Evolutionary conservation across 441 rosid species (phyloP), one percentile per base, ranked within the genome.

Genomic region (Biscutella laevigata): DNA sequence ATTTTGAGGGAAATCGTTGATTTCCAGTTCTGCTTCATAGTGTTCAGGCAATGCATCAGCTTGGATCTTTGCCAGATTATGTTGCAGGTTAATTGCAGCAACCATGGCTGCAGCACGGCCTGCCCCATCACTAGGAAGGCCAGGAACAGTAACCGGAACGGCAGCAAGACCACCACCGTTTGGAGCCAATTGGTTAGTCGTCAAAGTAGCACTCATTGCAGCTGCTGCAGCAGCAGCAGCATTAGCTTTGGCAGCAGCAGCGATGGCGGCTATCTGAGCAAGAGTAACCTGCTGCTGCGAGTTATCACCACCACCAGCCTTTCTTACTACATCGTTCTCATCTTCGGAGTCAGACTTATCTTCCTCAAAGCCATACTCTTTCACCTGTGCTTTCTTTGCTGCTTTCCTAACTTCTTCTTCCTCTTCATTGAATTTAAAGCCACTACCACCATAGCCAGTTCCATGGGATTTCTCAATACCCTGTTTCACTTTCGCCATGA

Each of bases 1-100:
- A 74, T 87, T 91, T 54, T 87, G 98, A 19, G 95, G 94, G 21
- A 87, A 87, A 65, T 91, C 96, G 65, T 88, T 91, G 21, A 87
- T 91, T 70, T 87, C 98, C 59, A 91, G 60, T 71, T 87, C 98
- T 6, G 96, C 98, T 76, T 82, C 94, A 66, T 83, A 87, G 69
- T 91, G 98, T 72, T 91, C 95, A 1, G 95, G 95, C 94, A 84
- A 71, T 33, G 92, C 90, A 78, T 91, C 92, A 27, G 94, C 85
- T 75, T 91, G 96, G 59, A 91, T 84, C 78, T 82, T 85, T 6
- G 95, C 94, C 61, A 91, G 64, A 71, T 91, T 88, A 58, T 88
- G 91, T 68, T 85, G 84, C 75, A 87, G 63, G 66, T 81, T 87
- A 51, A 84, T 74, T 64, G 95, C 96, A 59, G 98, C 98, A 55